phyloP scores from a whole-genome alignment of 495 filamentous ascomycete genomes.

The Extremus antarcticus region DNA sequence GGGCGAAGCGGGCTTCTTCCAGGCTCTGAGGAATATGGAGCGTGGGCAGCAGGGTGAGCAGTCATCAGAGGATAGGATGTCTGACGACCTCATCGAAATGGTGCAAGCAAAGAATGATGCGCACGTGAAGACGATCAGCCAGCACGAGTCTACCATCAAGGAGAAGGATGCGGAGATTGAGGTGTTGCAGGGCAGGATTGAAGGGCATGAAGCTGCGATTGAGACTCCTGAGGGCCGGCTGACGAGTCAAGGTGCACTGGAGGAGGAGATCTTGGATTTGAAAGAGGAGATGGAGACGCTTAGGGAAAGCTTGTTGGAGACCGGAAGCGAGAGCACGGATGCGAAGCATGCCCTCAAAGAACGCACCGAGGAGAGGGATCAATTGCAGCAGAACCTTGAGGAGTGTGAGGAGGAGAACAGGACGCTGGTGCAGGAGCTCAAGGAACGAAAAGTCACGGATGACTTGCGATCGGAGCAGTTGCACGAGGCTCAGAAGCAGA shows the following conservation, averaged over 20 bases:
- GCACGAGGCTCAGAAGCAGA: slow-evolving; percentile 2
- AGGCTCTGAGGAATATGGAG: too few relatives aligned
- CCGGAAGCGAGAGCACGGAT: slow-evolving; percentile 73
- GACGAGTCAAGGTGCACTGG: slow-evolving; percentile 66
- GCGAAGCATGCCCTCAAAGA: slow-evolving; percentile 69
- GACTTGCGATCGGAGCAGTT: not conserved
- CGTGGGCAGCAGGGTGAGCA: too few relatives aligned
- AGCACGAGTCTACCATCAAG: not conserved
- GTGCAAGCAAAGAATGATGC: not conserved
- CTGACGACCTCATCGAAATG: not conserved
- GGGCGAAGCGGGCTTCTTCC: too few relatives aligned
- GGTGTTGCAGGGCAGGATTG: slow-evolving; percentile 48
- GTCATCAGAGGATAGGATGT: too few relatives aligned
- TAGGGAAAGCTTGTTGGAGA: slow-evolving; percentile 60
- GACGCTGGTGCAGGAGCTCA: slow-evolving; percentile 34
- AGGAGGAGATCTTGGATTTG: slow-evolving; percentile 82
- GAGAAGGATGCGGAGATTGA: slow-evolving; percentile 25
- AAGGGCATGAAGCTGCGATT: slow-evolving; percentile 62
- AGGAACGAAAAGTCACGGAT: slow-evolving; percentile 8
- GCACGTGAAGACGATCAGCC: slow-evolving; percentile 7
- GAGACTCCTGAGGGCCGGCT: slow-evolving; percentile 52
- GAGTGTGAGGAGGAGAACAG: slow-evolving; percentile 22
- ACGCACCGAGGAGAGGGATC: slow-evolving; percentile 46
- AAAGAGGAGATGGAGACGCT: slow-evolving; percentile 79
- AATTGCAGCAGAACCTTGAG: slow-evolving; percentile 9